These are phyloP conservation scores for Coffea canephora DNA, from an alignment of 257 asterid species.

Conservation along the genomic window DNA sequence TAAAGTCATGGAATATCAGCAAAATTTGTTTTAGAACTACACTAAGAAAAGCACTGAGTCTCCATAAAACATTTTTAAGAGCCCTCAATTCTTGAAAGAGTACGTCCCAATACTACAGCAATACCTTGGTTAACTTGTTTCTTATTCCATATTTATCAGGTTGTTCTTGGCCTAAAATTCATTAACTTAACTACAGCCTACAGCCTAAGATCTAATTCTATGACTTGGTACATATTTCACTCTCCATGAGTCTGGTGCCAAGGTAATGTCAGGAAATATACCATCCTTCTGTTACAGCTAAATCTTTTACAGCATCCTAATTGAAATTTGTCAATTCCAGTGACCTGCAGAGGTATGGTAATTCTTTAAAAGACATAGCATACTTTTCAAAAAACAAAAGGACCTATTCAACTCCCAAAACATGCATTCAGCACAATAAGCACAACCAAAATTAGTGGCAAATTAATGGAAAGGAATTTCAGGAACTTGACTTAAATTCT, in stretches of 20 bases:
- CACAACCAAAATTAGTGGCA: not conserved
- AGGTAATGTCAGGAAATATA: not conserved
- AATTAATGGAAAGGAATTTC: not conserved
- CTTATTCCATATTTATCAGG: not conserved
- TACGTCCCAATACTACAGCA: not conserved
- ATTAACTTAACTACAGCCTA: no score
- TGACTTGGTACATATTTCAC: not conserved
- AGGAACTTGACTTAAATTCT: not conserved
- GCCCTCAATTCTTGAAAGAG: not conserved
- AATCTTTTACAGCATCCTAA: not conserved
- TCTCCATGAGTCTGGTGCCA: not conserved
- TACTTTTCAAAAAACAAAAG: not conserved
- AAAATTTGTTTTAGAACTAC: not conserved
- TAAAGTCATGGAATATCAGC: not conserved
- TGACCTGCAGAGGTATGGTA: not conserved
- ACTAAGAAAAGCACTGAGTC: not conserved
- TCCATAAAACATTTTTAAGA: not conserved
- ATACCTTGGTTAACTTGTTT: not conserved
- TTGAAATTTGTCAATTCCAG: not conserved
- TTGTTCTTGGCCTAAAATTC: not conserved
- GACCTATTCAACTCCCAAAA: not conserved
- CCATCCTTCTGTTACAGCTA: not conserved
- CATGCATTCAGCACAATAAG: not conserved
- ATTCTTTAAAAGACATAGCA: not conserved
- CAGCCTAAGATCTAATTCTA: not conserved